These are phyloP conservation scores for Lepidium campestre DNA, from an alignment of 441 rosid species.

Conservation along the genomic window DNA sequence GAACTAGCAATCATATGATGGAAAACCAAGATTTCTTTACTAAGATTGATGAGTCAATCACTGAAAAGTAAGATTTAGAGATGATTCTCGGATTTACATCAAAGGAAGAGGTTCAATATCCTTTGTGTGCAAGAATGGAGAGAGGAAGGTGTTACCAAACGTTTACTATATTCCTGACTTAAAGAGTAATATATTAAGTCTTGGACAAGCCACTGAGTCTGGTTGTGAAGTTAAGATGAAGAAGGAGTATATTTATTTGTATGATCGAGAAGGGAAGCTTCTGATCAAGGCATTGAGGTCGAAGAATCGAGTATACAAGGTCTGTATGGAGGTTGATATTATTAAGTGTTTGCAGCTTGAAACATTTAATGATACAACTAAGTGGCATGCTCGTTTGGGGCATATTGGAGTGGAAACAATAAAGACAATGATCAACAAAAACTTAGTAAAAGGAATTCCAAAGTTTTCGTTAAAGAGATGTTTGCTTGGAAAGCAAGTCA, in stretches of 20 bases:
- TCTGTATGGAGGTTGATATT: too few species aligned
- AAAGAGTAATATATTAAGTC: background rate
- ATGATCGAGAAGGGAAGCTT: background rate
- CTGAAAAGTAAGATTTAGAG: background rate
- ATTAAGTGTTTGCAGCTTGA: too few species aligned
- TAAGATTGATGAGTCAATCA: background rate
- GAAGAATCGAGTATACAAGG: too few species aligned
- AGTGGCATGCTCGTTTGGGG: too few species aligned
- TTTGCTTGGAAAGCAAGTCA: too few species aligned
- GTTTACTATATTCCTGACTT: background rate
- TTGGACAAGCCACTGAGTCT: background rate
- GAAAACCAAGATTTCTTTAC: background rate
- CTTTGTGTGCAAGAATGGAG: too few species aligned
- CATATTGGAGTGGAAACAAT: too few species aligned
- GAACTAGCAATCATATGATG: background rate
- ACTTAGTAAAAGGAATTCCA: too few species aligned
- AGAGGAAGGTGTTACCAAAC: background rate
- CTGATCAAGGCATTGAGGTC: background rate
- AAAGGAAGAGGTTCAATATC: background rate
- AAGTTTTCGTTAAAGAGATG: too few species aligned
- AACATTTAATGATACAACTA: too few species aligned
- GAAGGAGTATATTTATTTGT: too few species aligned
- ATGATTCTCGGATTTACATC: background rate
- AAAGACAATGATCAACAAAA: too few species aligned
- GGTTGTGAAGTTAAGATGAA: background rate